A percentile compares a stretch with the other conserved stretches of the same genome.
Conservation (phyloP, 352 stramenopile species). For the Globisporangium lucens region DNA sequence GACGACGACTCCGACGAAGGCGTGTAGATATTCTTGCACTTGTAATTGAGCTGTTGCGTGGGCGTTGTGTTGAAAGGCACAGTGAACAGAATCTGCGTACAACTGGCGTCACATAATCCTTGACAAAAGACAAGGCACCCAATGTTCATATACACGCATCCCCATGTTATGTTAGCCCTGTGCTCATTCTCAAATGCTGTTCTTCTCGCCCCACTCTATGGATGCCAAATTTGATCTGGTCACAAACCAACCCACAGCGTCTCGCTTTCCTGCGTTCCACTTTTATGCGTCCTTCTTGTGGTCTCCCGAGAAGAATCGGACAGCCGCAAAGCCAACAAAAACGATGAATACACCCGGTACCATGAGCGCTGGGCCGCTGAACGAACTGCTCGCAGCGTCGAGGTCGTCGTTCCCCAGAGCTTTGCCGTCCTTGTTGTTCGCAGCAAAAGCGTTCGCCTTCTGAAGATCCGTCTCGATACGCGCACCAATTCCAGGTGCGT, state of each 20-base stretch:
- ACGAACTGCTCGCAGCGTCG: slow-evolving; percentile 17
- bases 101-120: neutral
- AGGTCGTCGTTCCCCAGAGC: neutral
- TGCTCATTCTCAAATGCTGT: neutral
- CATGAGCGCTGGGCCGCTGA: slow-evolving; percentile 33
- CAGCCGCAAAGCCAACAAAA: slow-evolving; percentile 43
- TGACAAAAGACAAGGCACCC: neutral
- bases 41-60: neutral
- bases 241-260: too few relatives aligned
- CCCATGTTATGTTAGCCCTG: neutral
- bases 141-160: neutral
- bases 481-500: slow-evolving; percentile 62
- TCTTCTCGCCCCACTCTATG: neutral
- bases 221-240: neutral
- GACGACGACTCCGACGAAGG: slow-evolving; percentile 36
- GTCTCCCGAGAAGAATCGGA: slow-evolving; percentile 49
- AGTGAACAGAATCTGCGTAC: neutral
- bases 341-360: slow-evolving; percentile 54
- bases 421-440: slow-evolving; percentile 10
- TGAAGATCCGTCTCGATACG: slow-evolving; percentile 23
- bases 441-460: slow-evolving; percentile 12
- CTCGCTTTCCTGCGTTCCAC: neutral
- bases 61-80: neutral
- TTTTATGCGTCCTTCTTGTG: slow-evolving; percentile 76
- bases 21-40: neutral